Base-by-base conservation (phyloP, 345 rosid genomes). In the Sonneratia alba region DNA sequence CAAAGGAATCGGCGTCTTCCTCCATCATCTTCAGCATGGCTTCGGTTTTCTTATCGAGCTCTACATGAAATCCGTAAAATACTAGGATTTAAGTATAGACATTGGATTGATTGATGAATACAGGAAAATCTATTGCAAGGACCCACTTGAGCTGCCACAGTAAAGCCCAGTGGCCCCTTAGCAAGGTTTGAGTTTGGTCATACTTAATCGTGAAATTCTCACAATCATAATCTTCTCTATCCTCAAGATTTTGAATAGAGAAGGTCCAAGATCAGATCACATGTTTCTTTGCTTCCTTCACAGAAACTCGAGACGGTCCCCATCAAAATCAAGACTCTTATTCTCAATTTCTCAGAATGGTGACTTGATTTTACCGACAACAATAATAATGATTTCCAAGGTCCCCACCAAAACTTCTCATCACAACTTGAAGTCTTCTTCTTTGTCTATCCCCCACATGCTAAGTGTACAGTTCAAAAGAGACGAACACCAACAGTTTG, bases 1-100 rank as follows among this genome's bases (percentile, higher is more conserved):
- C 96, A 69, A 92, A 95, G 36, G 99, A 92, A 76, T 92, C 92
- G 24, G 97, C 94, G 62, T 95, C 94, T 76, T 83, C 84, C 70
- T 95, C 96, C 0, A 95, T 84, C 70, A 91, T 36, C 75, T 81
- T 84, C 78, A 92, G 83, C 96, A 95, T 87, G 34, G 86, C 79
- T 79, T 79, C 80, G 0, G 86, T 86, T 85, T 86, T 95, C 47
- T 75, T 71, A 51, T 92, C 91, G 4, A 92, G 87, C 79, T 89
- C 99, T 95, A 81, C 65, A 57, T 68, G 59, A 53, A 1, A 40
- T 8, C 5, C 9, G 43, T 40, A 40, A 40, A 40, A 40, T 8
- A 40, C 9, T 40, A 40, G 43, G 43, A 40, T 0, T 40, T 1
- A 40, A 40, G 43, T 27, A 27, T 27, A 27, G 1, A 40, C 43